Percentiles rank a stretch among this genome's conserved stretches.
Conservation (phyloP, 768 basidiomycete species). For the Rhizopogon salebrosus region DNA sequence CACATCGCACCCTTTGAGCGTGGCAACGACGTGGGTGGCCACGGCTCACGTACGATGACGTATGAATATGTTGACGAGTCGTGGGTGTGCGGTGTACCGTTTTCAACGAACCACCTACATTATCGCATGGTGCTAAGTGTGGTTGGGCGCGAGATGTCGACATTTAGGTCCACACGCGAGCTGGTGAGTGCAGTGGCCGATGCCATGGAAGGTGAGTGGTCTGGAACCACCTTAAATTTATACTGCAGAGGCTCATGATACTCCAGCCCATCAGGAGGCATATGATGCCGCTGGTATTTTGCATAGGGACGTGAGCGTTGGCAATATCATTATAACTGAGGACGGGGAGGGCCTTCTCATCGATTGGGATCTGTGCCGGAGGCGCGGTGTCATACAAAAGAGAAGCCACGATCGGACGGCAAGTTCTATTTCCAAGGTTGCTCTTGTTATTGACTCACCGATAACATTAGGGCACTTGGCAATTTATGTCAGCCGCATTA, state of each 20-base stretch:
- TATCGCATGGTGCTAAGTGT: slow-evolving; percentile 1
- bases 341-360: slow-evolving; percentile 14
- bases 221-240: not conserved
- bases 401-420: not conserved
- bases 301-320: slow-evolving; percentile 24
- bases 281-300: slow-evolving; percentile 10
- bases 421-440: not conserved
- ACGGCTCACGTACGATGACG: slow-evolving; percentile 1
- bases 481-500: slow-evolving; percentile 23
- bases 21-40: slow-evolving; percentile 23
- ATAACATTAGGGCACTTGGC: slow-evolving; percentile 25
- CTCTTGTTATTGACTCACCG: not conserved
- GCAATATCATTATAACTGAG: slow-evolving; percentile 18
- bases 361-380: slow-evolving; percentile 21
- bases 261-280: slow-evolving; percentile 18
- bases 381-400: not conserved
- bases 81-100: not conserved
- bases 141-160: not conserved
- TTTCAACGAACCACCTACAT: not conserved
- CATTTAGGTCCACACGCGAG: not conserved
- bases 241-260: not conserved
- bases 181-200: not conserved
- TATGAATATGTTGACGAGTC: slow-evolving; percentile 2
- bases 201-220: not conserved
- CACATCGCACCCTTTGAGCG: slow-evolving; percentile 21